Percentiles rank a stretch among this genome's conserved stretches.
Conservation (phyloP, 345 rosid species). For the Jatropha curcas region DNA sequence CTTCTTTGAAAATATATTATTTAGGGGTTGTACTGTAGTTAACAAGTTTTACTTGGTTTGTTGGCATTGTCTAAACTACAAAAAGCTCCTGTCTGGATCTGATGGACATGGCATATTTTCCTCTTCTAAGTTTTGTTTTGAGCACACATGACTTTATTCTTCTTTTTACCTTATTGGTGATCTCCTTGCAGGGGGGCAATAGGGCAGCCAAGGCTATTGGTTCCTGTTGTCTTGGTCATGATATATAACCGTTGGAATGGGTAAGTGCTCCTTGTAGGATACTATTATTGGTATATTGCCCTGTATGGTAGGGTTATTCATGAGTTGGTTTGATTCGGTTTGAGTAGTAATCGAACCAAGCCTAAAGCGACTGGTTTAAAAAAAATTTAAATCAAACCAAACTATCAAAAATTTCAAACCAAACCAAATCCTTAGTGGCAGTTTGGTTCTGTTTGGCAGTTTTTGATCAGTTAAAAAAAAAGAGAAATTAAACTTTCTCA, state of each 20-base stretch:
- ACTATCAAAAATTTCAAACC: too few relatives aligned
- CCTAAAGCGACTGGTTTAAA: too few relatives aligned
- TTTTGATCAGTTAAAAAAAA: too few relatives aligned
- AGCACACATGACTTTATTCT: constrained; percentile 4
- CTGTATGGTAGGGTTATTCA: too few relatives aligned
- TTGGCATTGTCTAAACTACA: background rate
- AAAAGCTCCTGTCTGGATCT: background rate
- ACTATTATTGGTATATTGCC: constrained; percentile 1
- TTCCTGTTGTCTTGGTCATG: constrained; percentile 93
- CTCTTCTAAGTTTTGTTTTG: background rate
- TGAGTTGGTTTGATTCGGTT: too few relatives aligned
- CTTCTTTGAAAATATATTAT: background rate
- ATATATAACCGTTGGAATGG: constrained; percentile 84
- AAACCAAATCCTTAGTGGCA: too few relatives aligned
- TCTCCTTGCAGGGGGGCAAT: constrained; percentile 68
- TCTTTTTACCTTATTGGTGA: constrained; percentile 9
- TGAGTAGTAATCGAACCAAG: too few relatives aligned
- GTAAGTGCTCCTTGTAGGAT: constrained; percentile 40
- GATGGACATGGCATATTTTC: background rate
- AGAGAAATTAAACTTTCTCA: too few relatives aligned
- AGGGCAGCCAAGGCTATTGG: constrained; percentile 82
- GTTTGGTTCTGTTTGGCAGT: too few relatives aligned
- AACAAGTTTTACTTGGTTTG: background rate
- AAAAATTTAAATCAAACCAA: too few relatives aligned
- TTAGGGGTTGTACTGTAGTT: background rate